Base-by-base conservation (phyloP, 2,329 filamentous ascomycete genomes). In the Xylariales sp. region DNA sequence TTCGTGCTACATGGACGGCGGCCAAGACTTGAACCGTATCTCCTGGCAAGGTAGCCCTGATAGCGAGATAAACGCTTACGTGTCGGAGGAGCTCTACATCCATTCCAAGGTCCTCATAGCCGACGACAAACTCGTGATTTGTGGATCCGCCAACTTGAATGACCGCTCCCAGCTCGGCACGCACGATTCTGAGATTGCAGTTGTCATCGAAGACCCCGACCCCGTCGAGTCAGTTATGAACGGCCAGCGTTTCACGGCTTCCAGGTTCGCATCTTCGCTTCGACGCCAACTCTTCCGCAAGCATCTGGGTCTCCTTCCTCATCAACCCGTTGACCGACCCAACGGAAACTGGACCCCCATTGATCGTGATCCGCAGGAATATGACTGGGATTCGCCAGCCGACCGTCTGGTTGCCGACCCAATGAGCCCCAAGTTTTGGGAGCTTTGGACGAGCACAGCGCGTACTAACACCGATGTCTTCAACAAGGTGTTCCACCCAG, bases 71-170 rank as follows among this genome's bases (percentile, higher is more conserved):
- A 63, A 77, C 47, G 73, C 78, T 6, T 84, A 75, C 50, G 78
- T 84, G 24, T 77, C 70, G 19, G 79, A 83, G 53, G 75, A 95
- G 66, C 76, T 94, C 4, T 61, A 61, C 48, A 57, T 97, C 35
- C 93, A 98, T 61, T 86, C 82, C 20, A 98, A 97, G 67, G 74
- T 96, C 25, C 75, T 93, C 51, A 91, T 96, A 51, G 85, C 84
- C 1, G 90, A 97, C 58, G 91, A 97, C 61, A 80, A 82, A 40
- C 76, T 88, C 35, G 88, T 86, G 2, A 80, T 96, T 40, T 93
- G 88, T 58, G 88, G 88, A 14, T 89, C 84, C 19, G 88, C 86
- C 49, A 97, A 96, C 63, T 74, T 96, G 54, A 97, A 96, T 61
- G 91, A 97, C 59, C 84, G 91, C 40, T 80, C 87, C 38, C 90